These are phyloP conservation scores for Isoetes taiwanensis DNA, from an alignment of 75 land plant genomes.

Conservation along the genomic window DNA sequence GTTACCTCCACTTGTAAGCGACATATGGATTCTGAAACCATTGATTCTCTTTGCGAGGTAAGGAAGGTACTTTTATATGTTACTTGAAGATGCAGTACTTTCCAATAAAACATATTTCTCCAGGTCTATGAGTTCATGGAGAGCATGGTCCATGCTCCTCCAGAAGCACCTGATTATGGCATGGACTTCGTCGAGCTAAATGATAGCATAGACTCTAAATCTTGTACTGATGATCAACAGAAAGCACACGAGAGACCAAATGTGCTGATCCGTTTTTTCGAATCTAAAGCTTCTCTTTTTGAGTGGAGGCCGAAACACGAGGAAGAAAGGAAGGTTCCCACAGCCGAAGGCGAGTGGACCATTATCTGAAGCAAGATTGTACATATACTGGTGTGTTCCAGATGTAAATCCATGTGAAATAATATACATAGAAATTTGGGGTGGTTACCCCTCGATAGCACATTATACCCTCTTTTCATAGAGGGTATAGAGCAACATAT, in stretches of 20 bases:
- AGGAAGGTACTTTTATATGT: background rate
- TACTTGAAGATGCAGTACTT: background rate
- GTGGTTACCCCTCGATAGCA: no score
- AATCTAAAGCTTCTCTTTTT: slow-evolving; percentile 28
- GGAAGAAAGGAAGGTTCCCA: slow-evolving; percentile 7
- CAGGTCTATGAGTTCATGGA: slow-evolving; percentile 83
- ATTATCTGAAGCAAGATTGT: background rate
- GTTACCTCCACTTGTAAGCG: slow-evolving; percentile 37
- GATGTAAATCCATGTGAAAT: no score
- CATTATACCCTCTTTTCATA: no score
- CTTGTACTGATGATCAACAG: slow-evolving; percentile 18
- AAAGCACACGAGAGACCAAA: slow-evolving; percentile 9
- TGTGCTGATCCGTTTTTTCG: slow-evolving; percentile 22
- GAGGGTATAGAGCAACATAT: no score
- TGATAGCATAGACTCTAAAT: slow-evolving; percentile 16
- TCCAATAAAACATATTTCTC: background rate
- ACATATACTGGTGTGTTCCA: background rate
- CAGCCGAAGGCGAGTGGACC: slow-evolving; percentile 16
- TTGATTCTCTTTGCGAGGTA: slow-evolving; percentile 79
- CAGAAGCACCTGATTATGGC: slow-evolving; percentile 11
- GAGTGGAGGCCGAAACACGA: slow-evolving; percentile 13
- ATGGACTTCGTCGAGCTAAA: slow-evolving; percentile 25
- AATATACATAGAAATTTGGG: no score
- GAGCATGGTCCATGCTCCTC: slow-evolving; percentile 30
- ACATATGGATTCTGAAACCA: slow-evolving; percentile 30